Evolutionary conservation across 139 green algal genomes (phyloP).

Genomic region (Desmodesmus armatus): DNA sequence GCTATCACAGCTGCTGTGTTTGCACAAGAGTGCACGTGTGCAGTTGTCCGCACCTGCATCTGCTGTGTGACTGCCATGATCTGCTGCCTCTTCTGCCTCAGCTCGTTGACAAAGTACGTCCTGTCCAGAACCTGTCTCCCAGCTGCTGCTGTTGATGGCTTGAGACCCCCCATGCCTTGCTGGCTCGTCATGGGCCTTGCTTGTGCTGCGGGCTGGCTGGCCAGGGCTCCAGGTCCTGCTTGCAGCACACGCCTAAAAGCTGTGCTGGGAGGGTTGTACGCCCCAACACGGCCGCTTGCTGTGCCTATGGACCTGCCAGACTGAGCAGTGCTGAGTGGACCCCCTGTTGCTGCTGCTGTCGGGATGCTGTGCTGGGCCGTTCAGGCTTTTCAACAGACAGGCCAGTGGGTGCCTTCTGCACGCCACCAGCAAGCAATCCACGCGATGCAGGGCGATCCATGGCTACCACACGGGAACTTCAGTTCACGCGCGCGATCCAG

Average conservation of each 20-base stretch:
- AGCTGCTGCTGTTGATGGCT: slow-evolving; percentile 26
- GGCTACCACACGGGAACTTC: no score
- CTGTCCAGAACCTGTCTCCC: slow-evolving; percentile 78
- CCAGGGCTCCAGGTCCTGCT: not conserved
- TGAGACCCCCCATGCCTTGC: slow-evolving; percentile 61
- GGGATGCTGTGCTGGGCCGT: slow-evolving; percentile 22
- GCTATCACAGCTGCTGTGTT: not conserved
- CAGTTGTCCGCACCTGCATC: slow-evolving; percentile 60
- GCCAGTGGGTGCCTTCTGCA: slow-evolving; percentile 41
- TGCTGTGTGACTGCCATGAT: slow-evolving; percentile 65
- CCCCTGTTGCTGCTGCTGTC: slow-evolving; percentile 22
- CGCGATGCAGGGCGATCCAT: slow-evolving; percentile 39
- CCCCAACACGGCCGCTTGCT: not conserved
- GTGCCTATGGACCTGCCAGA: not conserved
- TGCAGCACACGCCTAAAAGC: slow-evolving; percentile 25
- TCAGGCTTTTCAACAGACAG: slow-evolving; percentile 17
- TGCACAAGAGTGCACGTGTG: not conserved
- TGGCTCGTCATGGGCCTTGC: slow-evolving; percentile 61
- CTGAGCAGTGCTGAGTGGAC: not conserved
- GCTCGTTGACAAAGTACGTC: slow-evolving; percentile 75
- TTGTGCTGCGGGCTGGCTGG: slow-evolving; percentile 20
- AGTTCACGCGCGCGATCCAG: no score
- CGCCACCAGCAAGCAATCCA: slow-evolving; percentile 21
- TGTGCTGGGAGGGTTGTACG: slow-evolving; percentile 17
- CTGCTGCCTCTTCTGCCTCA: slow-evolving; percentile 77